Conservation (phyloP, 352 stramenopile species). For the Globisporangium spinosum region DNA sequence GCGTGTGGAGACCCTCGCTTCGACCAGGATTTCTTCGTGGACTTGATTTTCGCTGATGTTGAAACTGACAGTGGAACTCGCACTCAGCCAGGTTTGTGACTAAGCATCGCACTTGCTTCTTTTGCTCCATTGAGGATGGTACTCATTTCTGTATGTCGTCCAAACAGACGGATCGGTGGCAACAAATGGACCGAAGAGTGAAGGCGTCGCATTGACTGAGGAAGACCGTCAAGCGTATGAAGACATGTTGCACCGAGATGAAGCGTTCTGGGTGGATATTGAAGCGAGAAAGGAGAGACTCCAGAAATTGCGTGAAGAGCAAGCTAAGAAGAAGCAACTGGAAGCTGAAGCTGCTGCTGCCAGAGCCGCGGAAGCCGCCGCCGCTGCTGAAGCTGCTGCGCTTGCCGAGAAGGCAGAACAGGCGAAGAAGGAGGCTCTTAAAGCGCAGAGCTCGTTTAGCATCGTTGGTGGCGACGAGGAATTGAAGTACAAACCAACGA, state of each 20-base stretch:
- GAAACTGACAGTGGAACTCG: constrained; percentile 61
- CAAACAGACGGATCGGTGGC: constrained; percentile 17
- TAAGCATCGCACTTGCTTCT: neutral
- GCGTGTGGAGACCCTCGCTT: constrained; percentile 93
- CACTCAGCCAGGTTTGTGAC: constrained; percentile 16
- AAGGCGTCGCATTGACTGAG: constrained; percentile 72
- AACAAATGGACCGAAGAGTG: constrained; percentile 37
- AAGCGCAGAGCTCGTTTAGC: constrained; percentile 65
- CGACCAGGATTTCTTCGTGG: constrained; percentile 94
- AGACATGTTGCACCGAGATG: constrained; percentile 85
- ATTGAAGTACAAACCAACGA: constrained; percentile 23
- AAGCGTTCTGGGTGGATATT: constrained; percentile 85
- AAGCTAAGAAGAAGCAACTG: constrained; percentile 60
- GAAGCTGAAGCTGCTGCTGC: constrained; percentile 47
- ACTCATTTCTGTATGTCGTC: neutral
- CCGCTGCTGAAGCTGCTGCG: constrained; percentile 34
- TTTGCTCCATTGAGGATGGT: neutral
- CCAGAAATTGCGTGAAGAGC: constrained; percentile 69
- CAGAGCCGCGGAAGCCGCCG: constrained; percentile 30
- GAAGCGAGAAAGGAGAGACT: constrained; percentile 71
- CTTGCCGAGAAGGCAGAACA: constrained; percentile 32
- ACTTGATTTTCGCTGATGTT: constrained; percentile 95
- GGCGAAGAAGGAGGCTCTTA: constrained; percentile 29
- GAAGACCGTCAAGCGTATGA: constrained; percentile 85
- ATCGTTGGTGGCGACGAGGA: constrained; percentile 71